Base-by-base conservation (phyloP, 1,284 basidiomycete genomes). In the Cutaneotrichosporon dermatis region DNA sequence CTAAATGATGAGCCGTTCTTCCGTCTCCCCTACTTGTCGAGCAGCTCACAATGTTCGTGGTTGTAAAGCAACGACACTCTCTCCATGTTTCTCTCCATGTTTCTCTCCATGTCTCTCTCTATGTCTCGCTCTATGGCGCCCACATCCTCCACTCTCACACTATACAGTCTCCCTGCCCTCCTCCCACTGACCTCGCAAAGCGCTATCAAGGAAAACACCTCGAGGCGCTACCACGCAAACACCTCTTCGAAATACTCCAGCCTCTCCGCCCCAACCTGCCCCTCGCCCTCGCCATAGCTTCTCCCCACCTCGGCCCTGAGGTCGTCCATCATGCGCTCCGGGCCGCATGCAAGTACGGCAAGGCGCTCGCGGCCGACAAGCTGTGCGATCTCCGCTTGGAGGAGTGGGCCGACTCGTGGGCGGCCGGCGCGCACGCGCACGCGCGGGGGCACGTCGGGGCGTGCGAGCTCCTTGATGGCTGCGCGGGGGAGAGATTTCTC, bases 301-400 rank as follows among this genome's bases (percentile, higher is more conserved):
- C 51, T 54, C 0, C 55, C 54, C 2, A 71, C 61, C 0, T 60
- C 63, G 10, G 46, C 34, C 6, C 71, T 48, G 51, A 71, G 39
- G 46, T 71, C 70, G 60, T 73, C 70, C 63, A 68, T 68, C 71
- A 71, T 71, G 4, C 34, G 54, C 0, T 55, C 65, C 2, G 71
- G 71, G 1, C 72, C 72, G 36, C 72, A 74, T 3, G 64, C 62
- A 6, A 70, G 50, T 4, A 74, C 62, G 0, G 66, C 70, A 10
- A 74, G 48, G 36, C 66, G 59, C 50, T 69, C 61, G 5, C 43
- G 2, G 36, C 45, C 4, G 43, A 35, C n/a, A 67, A 34, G 2
- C 54, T 55, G 1, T 33, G 25, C 25, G 25, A 25, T 25, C 25
- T 25, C 25, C 25, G 25, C 25, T 25, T 49, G 12, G n/a, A 72